phyloP scores from a whole-genome alignment of 352 stramenopile species.

The Globisporangium nagaii region DNA sequence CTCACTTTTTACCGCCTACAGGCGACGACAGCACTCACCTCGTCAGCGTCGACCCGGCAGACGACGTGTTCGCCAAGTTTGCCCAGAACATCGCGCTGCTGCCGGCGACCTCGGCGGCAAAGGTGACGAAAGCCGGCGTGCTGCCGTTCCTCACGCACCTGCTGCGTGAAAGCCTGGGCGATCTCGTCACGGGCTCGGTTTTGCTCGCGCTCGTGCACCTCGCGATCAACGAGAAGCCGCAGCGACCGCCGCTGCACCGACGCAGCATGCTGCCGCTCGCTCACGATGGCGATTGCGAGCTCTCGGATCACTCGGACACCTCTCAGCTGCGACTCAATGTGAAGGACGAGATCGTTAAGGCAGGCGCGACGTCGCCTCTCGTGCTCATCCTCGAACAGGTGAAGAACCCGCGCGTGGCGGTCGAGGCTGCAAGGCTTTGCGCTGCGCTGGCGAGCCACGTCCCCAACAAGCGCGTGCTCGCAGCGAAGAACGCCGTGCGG shows the following conservation, averaged over 20 bases:
- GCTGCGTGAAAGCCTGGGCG: conserved; percentile 43
- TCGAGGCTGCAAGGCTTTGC: conserved; percentile 51
- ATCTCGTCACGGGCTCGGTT: conserved; percentile 59
- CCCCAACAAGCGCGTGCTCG: conserved; percentile 63
- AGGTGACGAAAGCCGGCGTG: conserved; percentile 42
- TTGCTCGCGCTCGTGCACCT: conserved; percentile 65
- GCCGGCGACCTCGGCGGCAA: conserved; percentile 31
- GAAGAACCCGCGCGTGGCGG: conserved; percentile 46
- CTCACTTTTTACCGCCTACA: background rate
- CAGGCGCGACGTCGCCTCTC: conserved; percentile 36
- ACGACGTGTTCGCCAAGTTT: conserved; percentile 67
- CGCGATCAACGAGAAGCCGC: conserved; percentile 43
- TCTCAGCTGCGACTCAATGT: conserved; percentile 15
- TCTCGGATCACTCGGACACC: background rate
- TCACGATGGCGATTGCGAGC: background rate
- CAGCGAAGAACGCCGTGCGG: conserved; percentile 56
- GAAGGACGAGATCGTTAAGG: conserved; percentile 65
- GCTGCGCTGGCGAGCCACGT: conserved; percentile 40
- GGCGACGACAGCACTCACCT: background rate
- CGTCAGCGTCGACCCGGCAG: conserved; percentile 18
- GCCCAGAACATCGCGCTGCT: conserved; percentile 66
- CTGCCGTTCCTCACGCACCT: conserved; percentile 64
- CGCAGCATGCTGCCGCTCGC: background rate
- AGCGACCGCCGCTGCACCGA: conserved; percentile 10
- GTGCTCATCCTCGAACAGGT: conserved; percentile 40